Evolutionary conservation across 352 stramenopile genomes (phyloP).

Genomic region (Hyaloperonospora arabidopsidis): DNA sequence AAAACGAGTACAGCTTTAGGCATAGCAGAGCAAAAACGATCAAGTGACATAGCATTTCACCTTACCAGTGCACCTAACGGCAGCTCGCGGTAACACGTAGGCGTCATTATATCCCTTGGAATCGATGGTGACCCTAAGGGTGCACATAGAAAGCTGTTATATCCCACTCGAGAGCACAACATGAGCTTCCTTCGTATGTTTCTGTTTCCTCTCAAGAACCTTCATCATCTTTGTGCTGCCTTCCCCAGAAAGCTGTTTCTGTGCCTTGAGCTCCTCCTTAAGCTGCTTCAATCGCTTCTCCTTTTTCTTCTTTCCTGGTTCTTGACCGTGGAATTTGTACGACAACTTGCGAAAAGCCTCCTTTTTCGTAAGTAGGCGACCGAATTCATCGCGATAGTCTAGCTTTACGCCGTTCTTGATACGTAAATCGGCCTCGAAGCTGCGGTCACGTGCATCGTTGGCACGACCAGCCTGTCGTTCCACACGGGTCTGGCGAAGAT

Average conservation of each 20-base stretch:
- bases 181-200: slow-evolving; percentile 71
- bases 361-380: slow-evolving; percentile 93
- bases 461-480: slow-evolving; percentile 90
- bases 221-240: slow-evolving; percentile 82
- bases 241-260: slow-evolving; percentile 71
- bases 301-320: slow-evolving; percentile 95
- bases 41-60: too few relatives aligned
- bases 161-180: slow-evolving; percentile 70
- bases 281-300: slow-evolving; percentile 90
- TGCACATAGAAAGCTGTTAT: slow-evolving; percentile 15
- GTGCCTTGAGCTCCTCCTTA: slow-evolving; percentile 68
- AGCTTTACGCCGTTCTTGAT: slow-evolving; percentile 86
- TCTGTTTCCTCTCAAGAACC: slow-evolving; percentile 79
- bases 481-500: slow-evolving; percentile 80
- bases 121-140: too few relatives aligned
- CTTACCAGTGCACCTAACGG: too few relatives aligned
- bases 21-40: too few relatives aligned
- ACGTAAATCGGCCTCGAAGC: slow-evolving; percentile 80
- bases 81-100: too few relatives aligned
- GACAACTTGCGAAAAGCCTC: slow-evolving; percentile 96
- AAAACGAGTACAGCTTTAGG: too few relatives aligned
- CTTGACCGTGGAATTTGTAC: slow-evolving; percentile 98
- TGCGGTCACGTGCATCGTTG: slow-evolving; percentile 92
- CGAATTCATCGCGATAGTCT: slow-evolving; percentile 97
- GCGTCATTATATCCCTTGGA: too few relatives aligned